A percentile compares a stretch with the other conserved stretches of the same genome.
phyloP scores from a whole-genome alignment of 73 alveolate species.

The Stentor coeruleus region DNA sequence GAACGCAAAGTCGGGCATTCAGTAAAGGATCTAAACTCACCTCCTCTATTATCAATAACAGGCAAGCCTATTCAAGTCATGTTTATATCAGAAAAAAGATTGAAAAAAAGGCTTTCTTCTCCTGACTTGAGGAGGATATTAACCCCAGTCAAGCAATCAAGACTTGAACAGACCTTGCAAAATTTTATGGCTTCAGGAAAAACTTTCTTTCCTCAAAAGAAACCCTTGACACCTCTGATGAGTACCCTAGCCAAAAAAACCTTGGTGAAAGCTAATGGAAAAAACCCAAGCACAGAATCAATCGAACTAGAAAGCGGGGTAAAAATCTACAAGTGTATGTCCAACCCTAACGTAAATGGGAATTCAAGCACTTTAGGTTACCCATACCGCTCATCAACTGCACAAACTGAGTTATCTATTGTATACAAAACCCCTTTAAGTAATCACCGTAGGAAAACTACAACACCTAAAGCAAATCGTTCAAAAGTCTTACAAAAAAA shows the following conservation, averaged over 20 bases:
- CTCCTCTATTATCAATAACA: not conserved
- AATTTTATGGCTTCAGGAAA: not conserved
- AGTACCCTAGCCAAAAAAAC: too few species aligned
- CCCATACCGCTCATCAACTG: not conserved
- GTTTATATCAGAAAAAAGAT: not conserved
- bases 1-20: too few species aligned
- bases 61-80: not conserved
- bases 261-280: not conserved
- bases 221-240: too few species aligned
- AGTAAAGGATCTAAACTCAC: too few species aligned
- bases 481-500: not conserved
- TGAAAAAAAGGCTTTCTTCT: too few species aligned
- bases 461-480: not conserved
- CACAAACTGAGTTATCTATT: not conserved
- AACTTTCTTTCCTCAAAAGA: too few species aligned
- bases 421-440: not conserved
- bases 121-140: too few species aligned
- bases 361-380: not conserved
- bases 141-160: too few species aligned
- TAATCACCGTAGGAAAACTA: not conserved
- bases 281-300: not conserved
- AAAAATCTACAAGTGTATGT: not conserved
- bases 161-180: too few species aligned
- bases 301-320: not conserved
- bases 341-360: conserved; percentile 2